These are phyloP conservation scores for Trichoderma brevicompactum DNA, from an alignment of 2,329 filamentous ascomycete species.

Conservation along the genomic window DNA sequence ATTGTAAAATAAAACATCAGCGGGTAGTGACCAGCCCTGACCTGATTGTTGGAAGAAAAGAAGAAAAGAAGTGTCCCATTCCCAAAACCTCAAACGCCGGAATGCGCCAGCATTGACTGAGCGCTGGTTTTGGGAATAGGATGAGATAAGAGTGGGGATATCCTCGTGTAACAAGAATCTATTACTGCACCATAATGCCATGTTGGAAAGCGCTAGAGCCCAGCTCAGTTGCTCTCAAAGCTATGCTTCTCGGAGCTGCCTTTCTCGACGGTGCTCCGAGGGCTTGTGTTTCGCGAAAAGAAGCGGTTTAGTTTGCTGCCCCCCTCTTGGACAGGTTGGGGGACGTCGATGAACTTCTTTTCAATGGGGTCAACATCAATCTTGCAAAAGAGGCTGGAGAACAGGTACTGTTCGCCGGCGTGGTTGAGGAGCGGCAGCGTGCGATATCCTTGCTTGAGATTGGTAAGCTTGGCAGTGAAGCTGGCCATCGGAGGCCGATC, in stretches of 20 bases:
- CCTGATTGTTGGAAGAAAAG: conserved; percentile 25
- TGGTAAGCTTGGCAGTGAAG: conserved; percentile 90
- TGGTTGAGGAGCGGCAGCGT: conserved; percentile 87
- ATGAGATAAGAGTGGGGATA: conserved; percentile 11
- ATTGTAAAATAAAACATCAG: conserved; percentile 15
- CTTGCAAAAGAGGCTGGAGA: conserved; percentile 91
- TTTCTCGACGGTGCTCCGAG: conserved; percentile 57
- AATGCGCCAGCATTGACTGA: not conserved
- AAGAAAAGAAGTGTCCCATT: conserved; percentile 4
- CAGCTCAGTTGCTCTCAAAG: conserved; percentile 47
- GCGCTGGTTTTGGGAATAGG: not conserved
- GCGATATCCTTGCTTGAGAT: conserved; percentile 88
- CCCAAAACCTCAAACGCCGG: not conserved
- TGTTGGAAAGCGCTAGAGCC: conserved; percentile 17
- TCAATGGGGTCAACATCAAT: conserved; percentile 69
- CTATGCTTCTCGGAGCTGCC: conserved; percentile 55
- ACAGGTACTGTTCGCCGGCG: conserved; percentile 89
- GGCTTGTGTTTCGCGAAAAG: conserved; percentile 59
- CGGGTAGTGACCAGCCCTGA: conserved; percentile 10
- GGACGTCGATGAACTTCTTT: conserved; percentile 60
- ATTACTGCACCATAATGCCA: too few relatives aligned
- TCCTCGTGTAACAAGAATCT: not conserved
- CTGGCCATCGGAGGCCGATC: conserved; percentile 74
- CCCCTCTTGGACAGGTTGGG: conserved; percentile 44
- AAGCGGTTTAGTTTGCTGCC: conserved; percentile 60